Base-by-base conservation (phyloP, 2,329 filamentous ascomycete species). In the Trematosphaeria pertusa region DNA sequence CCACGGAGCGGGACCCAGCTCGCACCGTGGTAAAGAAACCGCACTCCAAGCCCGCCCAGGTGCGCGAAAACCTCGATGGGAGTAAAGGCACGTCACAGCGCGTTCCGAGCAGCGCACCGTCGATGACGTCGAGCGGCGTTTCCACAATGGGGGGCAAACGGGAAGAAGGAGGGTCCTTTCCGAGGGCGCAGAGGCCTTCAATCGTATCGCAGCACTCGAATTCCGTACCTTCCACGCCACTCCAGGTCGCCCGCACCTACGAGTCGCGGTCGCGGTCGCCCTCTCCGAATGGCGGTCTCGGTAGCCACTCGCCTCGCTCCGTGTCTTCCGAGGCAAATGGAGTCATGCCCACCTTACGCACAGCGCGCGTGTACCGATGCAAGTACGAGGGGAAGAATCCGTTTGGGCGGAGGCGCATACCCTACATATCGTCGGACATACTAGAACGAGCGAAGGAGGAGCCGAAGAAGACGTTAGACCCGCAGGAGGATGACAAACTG, bases 181-280 rank as follows among this genome's bases (percentile, higher is more conserved):
- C 60, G 31, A 62, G 64, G 34, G 42, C 55, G 20, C 61, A 75
- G 68, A 74, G 80, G 56, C 75, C 79, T 48, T 74, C 80, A 53
- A 73, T 83, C 56, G 74, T 74, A 48, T 81, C 79, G 36, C 84
- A 85, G 41, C 84, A 95, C 67, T 95, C 93, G 18, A 96, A 82
- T 69, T 97, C 93, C 7, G 89, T 97, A 37, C 93, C 93, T 1
- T 95, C 93, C 1, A 97, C 93, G 3, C 94, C 93, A 7, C 89
- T 93, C 65, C 92, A 97, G 70, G 88, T 89, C 73, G 85, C 91
- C 56, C 86, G 91, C 48, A 87, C 92, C 62, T 88, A 94, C 64
- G 88, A 88, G 67, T 94, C 91, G 37, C 84, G 82, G 64, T 86
- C 86, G 30, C 83, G 84, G 64, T 86, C 86, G 22, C 92, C 91